A percentile compares a stretch with the other conserved stretches of the same genome.
Evolutionary conservation across 768 basidiomycete genomes (phyloP).

Genomic region (Russula virescens): DNA sequence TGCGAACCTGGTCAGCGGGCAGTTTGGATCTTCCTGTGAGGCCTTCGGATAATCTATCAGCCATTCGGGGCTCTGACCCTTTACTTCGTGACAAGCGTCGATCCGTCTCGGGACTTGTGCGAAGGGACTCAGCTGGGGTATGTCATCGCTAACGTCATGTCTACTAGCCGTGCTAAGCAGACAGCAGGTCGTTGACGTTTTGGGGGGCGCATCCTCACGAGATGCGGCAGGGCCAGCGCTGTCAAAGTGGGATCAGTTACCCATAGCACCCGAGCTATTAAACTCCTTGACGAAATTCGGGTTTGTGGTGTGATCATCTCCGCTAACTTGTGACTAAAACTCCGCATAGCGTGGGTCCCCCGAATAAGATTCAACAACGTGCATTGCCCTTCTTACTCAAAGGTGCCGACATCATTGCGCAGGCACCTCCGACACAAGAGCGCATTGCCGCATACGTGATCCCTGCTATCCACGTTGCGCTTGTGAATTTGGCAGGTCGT

Average conservation of each 20-base stretch:
- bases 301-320: conserved; percentile 42
- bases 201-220: conserved; percentile 49
- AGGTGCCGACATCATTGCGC: conserved; percentile 95
- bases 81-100: conserved; percentile 65
- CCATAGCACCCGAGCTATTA: conserved; percentile 79
- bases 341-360: conserved; percentile 76
- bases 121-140: conserved; percentile 73
- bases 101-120: conserved; percentile 60
- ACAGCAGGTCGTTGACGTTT: conserved; percentile 48
- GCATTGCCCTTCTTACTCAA: conserved; percentile 92
- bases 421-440: conserved; percentile 98
- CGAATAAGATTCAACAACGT: conserved; percentile 97
- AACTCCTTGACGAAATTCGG: conserved; percentile 90
- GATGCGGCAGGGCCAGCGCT: conserved; percentile 69
- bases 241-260: conserved; percentile 94
- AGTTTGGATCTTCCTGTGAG: conserved; percentile 69
- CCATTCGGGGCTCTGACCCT: conserved; percentile 37
- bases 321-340: conserved; percentile 13
- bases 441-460: conserved; percentile 97
- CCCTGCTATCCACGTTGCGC: conserved; percentile 78
- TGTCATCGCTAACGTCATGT: conserved; percentile 30
- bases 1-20: conserved; percentile 83
- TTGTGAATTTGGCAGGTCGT: conserved; percentile 53
- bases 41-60: conserved; percentile 36
- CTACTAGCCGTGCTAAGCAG: conserved; percentile 10